Conservation (phyloP, 306 rosid species). For the Mimosa bimucronata region DNA sequence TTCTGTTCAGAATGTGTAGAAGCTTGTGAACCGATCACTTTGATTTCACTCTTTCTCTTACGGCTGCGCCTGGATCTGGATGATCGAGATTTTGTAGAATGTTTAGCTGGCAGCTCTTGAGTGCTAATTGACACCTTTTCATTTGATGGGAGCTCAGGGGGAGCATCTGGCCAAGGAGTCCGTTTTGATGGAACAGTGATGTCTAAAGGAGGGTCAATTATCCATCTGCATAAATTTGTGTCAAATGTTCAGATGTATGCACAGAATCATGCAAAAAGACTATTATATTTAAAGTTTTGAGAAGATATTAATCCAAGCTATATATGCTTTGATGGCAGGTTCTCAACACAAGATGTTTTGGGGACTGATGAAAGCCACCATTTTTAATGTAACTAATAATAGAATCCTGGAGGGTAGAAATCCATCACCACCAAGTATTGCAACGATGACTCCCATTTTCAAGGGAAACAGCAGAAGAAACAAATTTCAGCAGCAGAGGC, state of each 20-base stretch:
- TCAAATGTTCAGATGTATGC: constrained; percentile 29
- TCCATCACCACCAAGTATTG: not conserved
- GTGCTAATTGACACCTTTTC: constrained; percentile 48
- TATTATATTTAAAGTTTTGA: not conserved
- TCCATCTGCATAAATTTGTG: constrained; percentile 66
- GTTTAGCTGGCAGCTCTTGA: constrained; percentile 59
- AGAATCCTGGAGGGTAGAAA: not conserved
- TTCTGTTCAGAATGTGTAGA: constrained; percentile 65
- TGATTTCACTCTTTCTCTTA: constrained; percentile 82
- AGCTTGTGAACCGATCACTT: constrained; percentile 59
- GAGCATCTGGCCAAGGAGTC: constrained; percentile 97
- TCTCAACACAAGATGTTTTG: not conserved
- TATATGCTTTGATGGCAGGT: not conserved
- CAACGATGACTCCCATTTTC: not conserved
- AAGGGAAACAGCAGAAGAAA: not conserved
- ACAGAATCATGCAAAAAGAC: not conserved
- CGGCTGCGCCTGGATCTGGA: constrained; percentile 70
- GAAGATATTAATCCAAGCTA: constrained; percentile 27
- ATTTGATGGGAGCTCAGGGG: constrained; percentile 82
- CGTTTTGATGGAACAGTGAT: constrained; percentile 85
- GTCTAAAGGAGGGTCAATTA: constrained; percentile 90
- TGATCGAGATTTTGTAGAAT: constrained; percentile 61
- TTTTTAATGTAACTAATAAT: not conserved
- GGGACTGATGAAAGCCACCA: not conserved
- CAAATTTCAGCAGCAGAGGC: constrained; percentile 23